Percentiles rank a stretch among this genome's conserved stretches.
phyloP scores from a whole-genome alignment of 2,329 filamentous ascomycete species.

The Aspergillus pseudotamarii region DNA sequence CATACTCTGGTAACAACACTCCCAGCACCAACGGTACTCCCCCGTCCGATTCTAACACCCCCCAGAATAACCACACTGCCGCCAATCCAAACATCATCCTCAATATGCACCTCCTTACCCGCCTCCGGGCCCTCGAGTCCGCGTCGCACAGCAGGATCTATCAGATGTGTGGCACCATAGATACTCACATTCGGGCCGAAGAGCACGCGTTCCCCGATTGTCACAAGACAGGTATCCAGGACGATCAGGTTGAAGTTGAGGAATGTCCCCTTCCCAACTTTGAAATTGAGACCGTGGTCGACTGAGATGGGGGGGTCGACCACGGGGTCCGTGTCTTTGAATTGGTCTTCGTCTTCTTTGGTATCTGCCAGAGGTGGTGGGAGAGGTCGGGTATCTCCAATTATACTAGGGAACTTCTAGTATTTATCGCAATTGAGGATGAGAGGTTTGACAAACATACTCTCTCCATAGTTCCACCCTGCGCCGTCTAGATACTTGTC shows the following conservation, averaged over 20 bases:
- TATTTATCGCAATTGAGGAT: not conserved
- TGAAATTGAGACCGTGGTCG: constrained; percentile 69
- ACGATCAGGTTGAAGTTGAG: constrained; percentile 61
- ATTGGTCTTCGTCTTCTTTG: constrained; percentile 25
- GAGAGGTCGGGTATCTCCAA: constrained; percentile 26
- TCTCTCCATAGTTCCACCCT: constrained; percentile 31
- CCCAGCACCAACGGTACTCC: constrained; percentile 45
- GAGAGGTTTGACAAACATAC: constrained; percentile 5
- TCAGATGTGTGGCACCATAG: constrained; percentile 57
- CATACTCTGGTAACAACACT: constrained; percentile 43
- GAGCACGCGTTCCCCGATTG: constrained; percentile 55
- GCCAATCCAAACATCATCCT: constrained; percentile 53
- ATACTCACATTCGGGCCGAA: constrained; percentile 57
- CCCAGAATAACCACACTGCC: constrained; percentile 50
- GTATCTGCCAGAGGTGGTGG: constrained; percentile 23
- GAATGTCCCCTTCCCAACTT: constrained; percentile 52
- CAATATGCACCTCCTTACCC: constrained; percentile 52
- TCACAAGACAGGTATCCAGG: constrained; percentile 56
- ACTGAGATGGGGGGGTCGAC: constrained; percentile 65
- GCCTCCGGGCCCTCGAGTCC: constrained; percentile 52
- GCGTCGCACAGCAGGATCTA: constrained; percentile 51
- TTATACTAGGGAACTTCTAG: constrained; percentile 20
- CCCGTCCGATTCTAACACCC: constrained; percentile 46
- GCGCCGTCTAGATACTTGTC: constrained; percentile 23
- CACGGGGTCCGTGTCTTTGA: constrained; percentile 46